Conservation (phyloP, 805 yeast genomes). For the Cyberlindnera xishuangbannaensis region DNA sequence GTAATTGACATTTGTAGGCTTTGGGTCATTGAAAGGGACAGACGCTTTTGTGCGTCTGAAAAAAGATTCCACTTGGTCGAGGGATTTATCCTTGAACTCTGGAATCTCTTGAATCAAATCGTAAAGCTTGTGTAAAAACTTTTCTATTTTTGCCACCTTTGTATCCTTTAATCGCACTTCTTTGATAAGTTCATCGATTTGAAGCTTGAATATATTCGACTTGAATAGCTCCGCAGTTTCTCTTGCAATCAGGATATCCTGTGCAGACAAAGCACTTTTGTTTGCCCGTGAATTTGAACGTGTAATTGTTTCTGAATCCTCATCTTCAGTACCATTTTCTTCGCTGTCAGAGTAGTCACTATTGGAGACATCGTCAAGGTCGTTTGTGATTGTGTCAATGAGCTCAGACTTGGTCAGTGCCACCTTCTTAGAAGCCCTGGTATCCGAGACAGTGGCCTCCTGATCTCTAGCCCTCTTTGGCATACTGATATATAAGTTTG, state of each 20-base stretch:
- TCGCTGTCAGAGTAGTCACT: slow-evolving; percentile 5
- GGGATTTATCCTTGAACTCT: slow-evolving; percentile 41
- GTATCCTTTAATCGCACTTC: slow-evolving; percentile 74
- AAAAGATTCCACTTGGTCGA: slow-evolving; percentile 54
- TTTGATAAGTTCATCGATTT: slow-evolving; percentile 83
- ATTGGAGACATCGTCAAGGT: slow-evolving; percentile 7
- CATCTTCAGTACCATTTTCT: slow-evolving; percentile 26
- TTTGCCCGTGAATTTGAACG: neutral
- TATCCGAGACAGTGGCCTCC: slow-evolving; percentile 11
- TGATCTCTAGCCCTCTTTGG: slow-evolving; percentile 18
- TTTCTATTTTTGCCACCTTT: slow-evolving; percentile 61
- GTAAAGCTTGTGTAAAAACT: slow-evolving; percentile 67
- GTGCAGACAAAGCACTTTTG: slow-evolving; percentile 42
- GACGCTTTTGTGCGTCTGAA: slow-evolving; percentile 48
- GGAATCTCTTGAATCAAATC: slow-evolving; percentile 64
- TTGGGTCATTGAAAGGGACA: slow-evolving; percentile 89
- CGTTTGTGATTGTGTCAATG: slow-evolving; percentile 12
- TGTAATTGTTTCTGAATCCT: slow-evolving; percentile 21
- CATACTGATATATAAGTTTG: slow-evolving; percentile 2
- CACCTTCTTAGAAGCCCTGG: slow-evolving; percentile 17
- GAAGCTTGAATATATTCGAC: slow-evolving; percentile 90
- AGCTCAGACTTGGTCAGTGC: slow-evolving; percentile 18
- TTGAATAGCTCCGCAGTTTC: slow-evolving; percentile 93
- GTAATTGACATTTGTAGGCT: slow-evolving; percentile 68
- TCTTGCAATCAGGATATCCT: slow-evolving; percentile 85